These are phyloP conservation scores for Thuja plicata DNA, from an alignment of 83 land plant species.

Conservation along the genomic window DNA sequence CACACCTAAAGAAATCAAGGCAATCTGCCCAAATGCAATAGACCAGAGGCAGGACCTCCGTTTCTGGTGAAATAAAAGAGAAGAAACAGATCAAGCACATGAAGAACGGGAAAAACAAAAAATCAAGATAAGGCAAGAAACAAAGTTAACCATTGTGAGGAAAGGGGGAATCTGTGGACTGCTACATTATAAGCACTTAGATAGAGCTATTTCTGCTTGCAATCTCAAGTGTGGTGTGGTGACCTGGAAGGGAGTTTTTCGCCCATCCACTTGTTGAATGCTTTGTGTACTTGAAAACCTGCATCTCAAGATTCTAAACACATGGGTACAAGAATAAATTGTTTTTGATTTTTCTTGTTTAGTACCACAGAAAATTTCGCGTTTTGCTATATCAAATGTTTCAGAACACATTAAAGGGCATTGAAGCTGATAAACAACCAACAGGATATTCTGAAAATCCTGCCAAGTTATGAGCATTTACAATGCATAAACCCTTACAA, in stretches of 20 bases:
- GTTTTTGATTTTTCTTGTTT: not conserved
- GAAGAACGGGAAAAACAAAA: conserved; percentile 1
- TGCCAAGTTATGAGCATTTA: not conserved
- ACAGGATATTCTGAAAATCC: not conserved
- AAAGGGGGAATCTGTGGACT: not conserved
- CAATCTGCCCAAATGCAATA: conserved; percentile 16
- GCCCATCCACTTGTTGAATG: not conserved
- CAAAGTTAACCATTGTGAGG: not conserved
- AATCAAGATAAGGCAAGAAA: not conserved
- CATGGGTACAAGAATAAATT: not conserved
- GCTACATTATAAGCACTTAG: conserved; percentile 5
- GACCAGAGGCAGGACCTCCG: conserved; percentile 22
- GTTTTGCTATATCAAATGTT: not conserved
- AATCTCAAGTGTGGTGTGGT: not conserved
- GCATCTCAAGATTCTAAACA: conserved; percentile 12
- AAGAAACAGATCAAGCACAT: conserved; percentile 13
- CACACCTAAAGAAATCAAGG: conserved; percentile 26
- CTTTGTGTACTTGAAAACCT: conserved; percentile 13
- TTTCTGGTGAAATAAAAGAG: conserved; percentile 51
- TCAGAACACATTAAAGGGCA: not conserved
- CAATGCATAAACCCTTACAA: not conserved
- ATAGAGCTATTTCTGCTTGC: conserved; percentile 10
- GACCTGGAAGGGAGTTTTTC: not conserved
- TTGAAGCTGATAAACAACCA: not conserved
- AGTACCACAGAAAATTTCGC: not conserved